Conservation (phyloP, 257 asterid species). For the Solanum bukasovii region DNA sequence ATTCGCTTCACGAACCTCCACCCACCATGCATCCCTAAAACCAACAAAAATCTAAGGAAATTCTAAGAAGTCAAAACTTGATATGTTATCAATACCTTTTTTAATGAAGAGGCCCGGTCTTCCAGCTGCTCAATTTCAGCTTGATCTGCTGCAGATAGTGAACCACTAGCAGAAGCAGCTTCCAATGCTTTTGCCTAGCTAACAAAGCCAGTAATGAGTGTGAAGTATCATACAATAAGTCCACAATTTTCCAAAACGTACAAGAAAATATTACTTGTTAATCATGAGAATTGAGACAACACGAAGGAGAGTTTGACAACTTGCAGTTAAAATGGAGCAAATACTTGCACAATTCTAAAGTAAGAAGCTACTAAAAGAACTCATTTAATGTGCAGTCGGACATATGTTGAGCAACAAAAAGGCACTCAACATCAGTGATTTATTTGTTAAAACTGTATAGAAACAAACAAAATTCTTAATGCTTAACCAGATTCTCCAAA, state of each 20-base stretch:
- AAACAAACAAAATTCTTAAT: neutral
- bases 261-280: neutral
- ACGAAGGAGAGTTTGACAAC: neutral
- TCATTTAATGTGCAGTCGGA: neutral
- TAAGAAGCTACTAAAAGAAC: neutral
- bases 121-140: conserved; percentile 65
- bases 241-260: neutral
- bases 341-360: neutral
- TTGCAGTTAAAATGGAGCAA: neutral
- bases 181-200: conserved; percentile 55
- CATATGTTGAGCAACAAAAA: neutral
- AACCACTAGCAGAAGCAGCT: conserved; percentile 20
- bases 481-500: neutral
- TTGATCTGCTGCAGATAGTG: conserved; percentile 47
- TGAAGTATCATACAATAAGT: neutral
- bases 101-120: conserved; percentile 46
- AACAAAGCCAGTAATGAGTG: neutral
- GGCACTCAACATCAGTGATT: neutral
- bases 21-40: neutral
- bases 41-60: neutral
- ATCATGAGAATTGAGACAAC: neutral
- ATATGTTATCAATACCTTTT: conserved; percentile 35
- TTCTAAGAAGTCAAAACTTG: neutral
- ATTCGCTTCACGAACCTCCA: neutral
- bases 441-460: neutral